These are phyloP conservation scores for Aspergillus puulaauensis DNA, from an alignment of 2,329 filamentous ascomycete species.

Conservation along the genomic window DNA sequence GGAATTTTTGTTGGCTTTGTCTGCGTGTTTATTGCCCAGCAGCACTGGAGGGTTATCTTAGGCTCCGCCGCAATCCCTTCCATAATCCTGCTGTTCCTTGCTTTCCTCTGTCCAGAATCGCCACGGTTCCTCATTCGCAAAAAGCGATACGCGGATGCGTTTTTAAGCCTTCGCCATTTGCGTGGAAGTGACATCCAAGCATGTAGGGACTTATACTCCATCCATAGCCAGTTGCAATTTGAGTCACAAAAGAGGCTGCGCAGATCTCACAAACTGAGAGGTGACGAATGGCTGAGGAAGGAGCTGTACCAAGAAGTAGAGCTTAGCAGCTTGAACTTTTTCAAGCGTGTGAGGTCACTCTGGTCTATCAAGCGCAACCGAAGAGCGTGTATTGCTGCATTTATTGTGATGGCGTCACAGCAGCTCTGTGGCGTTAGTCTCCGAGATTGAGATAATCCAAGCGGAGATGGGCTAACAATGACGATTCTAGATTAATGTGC, in stretches of 20 bases:
- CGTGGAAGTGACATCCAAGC: slow-evolving; percentile 35
- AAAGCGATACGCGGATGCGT: slow-evolving; percentile 28
- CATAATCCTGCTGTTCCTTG: slow-evolving; percentile 45
- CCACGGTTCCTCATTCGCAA: slow-evolving; percentile 42
- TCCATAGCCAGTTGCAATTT: slow-evolving; percentile 31
- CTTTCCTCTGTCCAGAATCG: slow-evolving; percentile 46
- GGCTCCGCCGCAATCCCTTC: slow-evolving; percentile 51
- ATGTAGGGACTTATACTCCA: slow-evolving; percentile 37
- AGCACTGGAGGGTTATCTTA: slow-evolving; percentile 47
- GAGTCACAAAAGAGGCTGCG: slow-evolving; percentile 20
- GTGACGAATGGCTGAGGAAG: too few relatives aligned
- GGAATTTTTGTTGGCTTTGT: slow-evolving; percentile 18
- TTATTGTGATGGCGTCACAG: slow-evolving; percentile 30
- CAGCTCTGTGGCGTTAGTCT: slow-evolving; percentile 29
- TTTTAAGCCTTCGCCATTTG: slow-evolving; percentile 33
- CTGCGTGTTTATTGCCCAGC: slow-evolving; percentile 21
- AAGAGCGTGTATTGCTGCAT: slow-evolving; percentile 26
- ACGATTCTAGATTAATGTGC: slow-evolving; percentile 26
- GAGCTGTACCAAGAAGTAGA: not conserved
- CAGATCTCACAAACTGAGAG: too few relatives aligned
- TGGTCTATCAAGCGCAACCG: slow-evolving; percentile 23
- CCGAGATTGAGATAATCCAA: too few relatives aligned
- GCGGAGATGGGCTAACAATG: not conserved
- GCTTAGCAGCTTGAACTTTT: slow-evolving; percentile 10
- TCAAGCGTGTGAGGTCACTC: slow-evolving; percentile 19